These are phyloP conservation scores for Colletotrichum musicola DNA, from an alignment of 2,329 filamentous ascomycete species.

Conservation along the genomic window DNA sequence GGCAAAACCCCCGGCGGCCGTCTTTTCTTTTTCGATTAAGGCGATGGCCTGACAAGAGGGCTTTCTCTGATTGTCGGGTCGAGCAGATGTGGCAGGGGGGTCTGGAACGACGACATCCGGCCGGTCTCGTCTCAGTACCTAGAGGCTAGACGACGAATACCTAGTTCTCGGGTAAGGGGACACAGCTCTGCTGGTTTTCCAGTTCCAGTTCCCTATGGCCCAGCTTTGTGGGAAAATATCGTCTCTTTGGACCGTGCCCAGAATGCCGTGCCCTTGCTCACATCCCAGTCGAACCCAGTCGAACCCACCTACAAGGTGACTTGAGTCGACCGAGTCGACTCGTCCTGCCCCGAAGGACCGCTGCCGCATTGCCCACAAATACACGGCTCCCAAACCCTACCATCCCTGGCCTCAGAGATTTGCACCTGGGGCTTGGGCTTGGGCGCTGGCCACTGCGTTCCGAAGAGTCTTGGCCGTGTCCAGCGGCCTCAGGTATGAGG, in stretches of 20 bases:
- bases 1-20: not conserved
- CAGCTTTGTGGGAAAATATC: slow-evolving; percentile 18
- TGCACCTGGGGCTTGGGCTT: slow-evolving; percentile 14
- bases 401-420: slow-evolving; percentile 16
- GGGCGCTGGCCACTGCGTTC: slow-evolving; percentile 30
- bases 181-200: not conserved
- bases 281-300: slow-evolving; percentile 17
- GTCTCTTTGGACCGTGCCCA: not conserved
- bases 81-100: slow-evolving; percentile 1
- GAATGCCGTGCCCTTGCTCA: slow-evolving; percentile 10
- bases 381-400: slow-evolving; percentile 16
- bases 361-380: slow-evolving; percentile 18
- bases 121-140: not conserved
- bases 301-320: slow-evolving; percentile 4
- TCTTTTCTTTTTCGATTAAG: slow-evolving; percentile 1
- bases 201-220: not conserved
- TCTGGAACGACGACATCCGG: slow-evolving; percentile 6
- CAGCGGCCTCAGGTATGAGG: slow-evolving; percentile 5
- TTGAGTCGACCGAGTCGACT: slow-evolving; percentile 19
- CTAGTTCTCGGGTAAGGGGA: slow-evolving; percentile 24
- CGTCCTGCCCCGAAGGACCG: slow-evolving; percentile 6
- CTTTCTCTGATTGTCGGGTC: slow-evolving; percentile 9
- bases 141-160: slow-evolving; percentile 18
- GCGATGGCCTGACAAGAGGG: slow-evolving; percentile 19
- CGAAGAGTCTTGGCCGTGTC: slow-evolving; percentile 24